Base-by-base conservation (phyloP, 805 yeast genomes). In the Lipomyces lipofer region DNA sequence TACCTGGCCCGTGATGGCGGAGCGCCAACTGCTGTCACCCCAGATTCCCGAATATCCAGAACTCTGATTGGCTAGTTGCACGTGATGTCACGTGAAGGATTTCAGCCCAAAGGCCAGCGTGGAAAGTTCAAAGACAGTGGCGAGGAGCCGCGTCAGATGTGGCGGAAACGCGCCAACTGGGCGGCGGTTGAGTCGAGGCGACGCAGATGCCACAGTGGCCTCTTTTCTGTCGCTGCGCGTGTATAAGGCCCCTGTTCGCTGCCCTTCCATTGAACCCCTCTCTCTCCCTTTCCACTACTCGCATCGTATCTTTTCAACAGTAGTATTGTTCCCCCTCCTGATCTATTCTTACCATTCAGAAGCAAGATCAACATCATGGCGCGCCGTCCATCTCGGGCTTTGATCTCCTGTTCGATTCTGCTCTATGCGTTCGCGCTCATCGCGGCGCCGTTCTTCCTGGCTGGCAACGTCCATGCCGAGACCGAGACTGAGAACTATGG, bases 401-500 rank as follows among this genome's bases (percentile, higher is more conserved):
- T 49, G 43, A 39, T 64, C 51, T 61, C 69, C 27, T 65, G 69
- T 69, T 66, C 67, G 56, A 61, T 71, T 19, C 47, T 70, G 54
- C 52, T 69, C 49, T 72, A 69, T 63, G 69, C 71, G 19, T 47
- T 69, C 47, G 64, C 67, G 43, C 66, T 73, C 36, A 57, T 71
- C 51, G 58, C 64, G 54, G 67, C 70, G 55, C 75, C 76, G 13
- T 64, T 71, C 56, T 21, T 68, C 45, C 64, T 69, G 43, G 52
- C 52, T 29, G 68, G 67, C 65, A 54, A 47, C 42, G 44, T 44
- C 27, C 73, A 70, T 19, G 67, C 64, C 48, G 74, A 72, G 50
- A 73, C 69, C 40, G 74, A 72, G 50, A 73, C 69, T 38, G 70
- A 69, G 50, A 68, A 64, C 64, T 71, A 73, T 54, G 76, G 75